Evolutionary conservation across 768 basidiomycete genomes (phyloP).

Genomic region (Lactarius akahatsu): DNA sequence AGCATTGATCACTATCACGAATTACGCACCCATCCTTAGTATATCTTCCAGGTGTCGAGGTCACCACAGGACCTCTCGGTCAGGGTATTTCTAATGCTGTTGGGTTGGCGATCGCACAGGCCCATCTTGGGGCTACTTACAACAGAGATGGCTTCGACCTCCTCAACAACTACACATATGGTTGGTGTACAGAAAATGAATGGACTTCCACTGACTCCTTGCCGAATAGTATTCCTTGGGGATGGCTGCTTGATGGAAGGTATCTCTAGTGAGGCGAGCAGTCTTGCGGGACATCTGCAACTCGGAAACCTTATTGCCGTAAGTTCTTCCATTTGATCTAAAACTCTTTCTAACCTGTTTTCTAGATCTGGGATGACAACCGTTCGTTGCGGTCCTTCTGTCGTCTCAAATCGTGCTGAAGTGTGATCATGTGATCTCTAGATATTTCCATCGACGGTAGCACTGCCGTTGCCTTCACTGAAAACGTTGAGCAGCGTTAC

Average conservation of each 20-base stretch:
- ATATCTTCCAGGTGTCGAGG: conserved; percentile 60
- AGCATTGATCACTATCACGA: conserved; percentile 8
- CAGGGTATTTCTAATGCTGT: conserved; percentile 94
- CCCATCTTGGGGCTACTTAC: conserved; percentile 85
- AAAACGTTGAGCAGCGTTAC: conserved; percentile 88
- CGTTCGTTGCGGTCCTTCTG: conserved; percentile 48
- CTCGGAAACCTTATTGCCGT: conserved; percentile 91
- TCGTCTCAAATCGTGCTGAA: conserved; percentile 21
- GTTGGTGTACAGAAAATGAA: conserved; percentile 40
- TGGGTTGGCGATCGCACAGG: conserved; percentile 90
- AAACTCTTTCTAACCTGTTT: conserved; percentile 26
- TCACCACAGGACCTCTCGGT: conserved; percentile 95
- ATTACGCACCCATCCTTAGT: conserved; percentile 16
- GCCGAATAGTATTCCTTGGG: conserved; percentile 74
- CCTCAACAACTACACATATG: conserved; percentile 87
- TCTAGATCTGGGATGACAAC: conserved; percentile 92
- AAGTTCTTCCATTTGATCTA: conserved; percentile 38
- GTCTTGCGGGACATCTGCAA: conserved; percentile 90
- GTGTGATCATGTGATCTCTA: conserved; percentile 35
- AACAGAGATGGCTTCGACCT: conserved; percentile 84
- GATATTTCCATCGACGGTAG: conserved; percentile 97
- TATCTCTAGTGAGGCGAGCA: conserved; percentile 89
- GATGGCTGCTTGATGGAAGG: conserved; percentile 99
- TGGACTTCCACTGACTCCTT: conserved; percentile 15
- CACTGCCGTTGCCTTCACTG: conserved; percentile 90